phyloP scores from a whole-genome alignment of 306 rosid species.

The Casuarina cunninghamiana region DNA sequence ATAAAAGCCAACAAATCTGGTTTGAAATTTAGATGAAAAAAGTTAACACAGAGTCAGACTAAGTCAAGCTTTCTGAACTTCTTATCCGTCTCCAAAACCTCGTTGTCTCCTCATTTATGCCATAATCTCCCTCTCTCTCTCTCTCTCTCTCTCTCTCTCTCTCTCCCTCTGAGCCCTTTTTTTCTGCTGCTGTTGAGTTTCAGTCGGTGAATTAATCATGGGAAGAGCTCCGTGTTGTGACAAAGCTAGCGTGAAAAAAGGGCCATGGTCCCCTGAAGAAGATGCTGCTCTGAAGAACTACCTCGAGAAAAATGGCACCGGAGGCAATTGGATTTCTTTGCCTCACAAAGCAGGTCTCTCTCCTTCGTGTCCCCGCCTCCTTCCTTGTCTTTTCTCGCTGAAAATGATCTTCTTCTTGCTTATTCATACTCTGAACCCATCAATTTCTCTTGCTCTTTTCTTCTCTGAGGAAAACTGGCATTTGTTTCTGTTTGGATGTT shows the following conservation, averaged over 20 bases:
- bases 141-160: background rate
- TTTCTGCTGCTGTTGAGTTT: background rate
- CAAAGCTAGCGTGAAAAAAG: constrained; percentile 70
- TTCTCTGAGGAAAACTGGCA: background rate
- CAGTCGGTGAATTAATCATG: constrained; percentile 30
- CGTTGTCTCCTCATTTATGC: constrained; percentile 1
- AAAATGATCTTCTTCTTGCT: background rate
- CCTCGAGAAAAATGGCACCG: constrained; percentile 48
- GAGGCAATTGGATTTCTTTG: constrained; percentile 57
- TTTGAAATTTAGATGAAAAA: background rate
- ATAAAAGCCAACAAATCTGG: background rate
- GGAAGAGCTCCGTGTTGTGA: constrained; percentile 90
- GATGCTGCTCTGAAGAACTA: constrained; percentile 57
- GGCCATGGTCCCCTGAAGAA: constrained; percentile 88
- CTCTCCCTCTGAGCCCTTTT: background rate
- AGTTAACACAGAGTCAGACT: constrained; percentile 30
- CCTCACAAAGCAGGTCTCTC: constrained; percentile 70
- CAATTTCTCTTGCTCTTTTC: background rate
- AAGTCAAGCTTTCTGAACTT: constrained; percentile 39
- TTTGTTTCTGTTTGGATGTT: background rate
- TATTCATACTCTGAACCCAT: background rate
- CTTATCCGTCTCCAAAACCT: constrained; percentile 10
- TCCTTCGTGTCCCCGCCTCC: no score
- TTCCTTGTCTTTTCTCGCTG: no score
- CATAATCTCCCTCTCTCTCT: constrained; percentile 1